Conservation (phyloP, 768 basidiomycete species). For the Pleurotus tuber-regium region DNA sequence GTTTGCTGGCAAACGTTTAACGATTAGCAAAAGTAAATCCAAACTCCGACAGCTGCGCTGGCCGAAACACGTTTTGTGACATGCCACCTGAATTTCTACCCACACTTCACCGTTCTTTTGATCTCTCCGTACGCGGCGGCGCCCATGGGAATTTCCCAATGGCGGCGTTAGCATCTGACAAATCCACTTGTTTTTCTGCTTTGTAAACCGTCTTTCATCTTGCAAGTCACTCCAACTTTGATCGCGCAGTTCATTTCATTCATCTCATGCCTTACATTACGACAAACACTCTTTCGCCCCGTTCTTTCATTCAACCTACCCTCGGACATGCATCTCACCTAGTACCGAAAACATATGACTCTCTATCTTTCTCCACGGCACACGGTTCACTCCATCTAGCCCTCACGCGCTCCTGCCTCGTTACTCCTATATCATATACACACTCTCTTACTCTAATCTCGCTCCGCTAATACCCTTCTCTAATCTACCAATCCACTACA, state of each 20-base stretch:
- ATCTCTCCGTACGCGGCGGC: slow-evolving; percentile 2
- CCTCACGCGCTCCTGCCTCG: background rate
- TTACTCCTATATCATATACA: background rate
- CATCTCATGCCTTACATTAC: background rate
- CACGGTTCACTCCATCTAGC: background rate
- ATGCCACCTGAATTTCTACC: background rate
- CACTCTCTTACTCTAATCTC: slow-evolving; percentile 4
- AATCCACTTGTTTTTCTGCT: background rate
- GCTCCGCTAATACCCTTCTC: background rate
- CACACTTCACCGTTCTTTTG: no score
- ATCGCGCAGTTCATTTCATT: background rate
- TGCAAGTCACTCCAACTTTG: background rate
- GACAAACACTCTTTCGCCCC: background rate
- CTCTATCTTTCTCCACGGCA: background rate
- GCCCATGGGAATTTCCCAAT: background rate
- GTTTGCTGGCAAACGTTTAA: background rate
- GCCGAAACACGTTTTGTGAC: slow-evolving; percentile 11
- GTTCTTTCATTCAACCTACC: background rate
- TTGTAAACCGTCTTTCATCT: background rate
- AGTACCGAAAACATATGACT: background rate
- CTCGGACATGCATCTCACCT: background rate
- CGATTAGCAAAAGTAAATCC: background rate
- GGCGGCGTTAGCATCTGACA: background rate
- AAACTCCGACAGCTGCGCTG: slow-evolving; percentile 10
- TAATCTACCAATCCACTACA: background rate